Evolutionary conservation across 768 basidiomycete species (phyloP), one percentile per base, ranked within the genome.

Genomic region (Dictyophora rubrovolvata): DNA sequence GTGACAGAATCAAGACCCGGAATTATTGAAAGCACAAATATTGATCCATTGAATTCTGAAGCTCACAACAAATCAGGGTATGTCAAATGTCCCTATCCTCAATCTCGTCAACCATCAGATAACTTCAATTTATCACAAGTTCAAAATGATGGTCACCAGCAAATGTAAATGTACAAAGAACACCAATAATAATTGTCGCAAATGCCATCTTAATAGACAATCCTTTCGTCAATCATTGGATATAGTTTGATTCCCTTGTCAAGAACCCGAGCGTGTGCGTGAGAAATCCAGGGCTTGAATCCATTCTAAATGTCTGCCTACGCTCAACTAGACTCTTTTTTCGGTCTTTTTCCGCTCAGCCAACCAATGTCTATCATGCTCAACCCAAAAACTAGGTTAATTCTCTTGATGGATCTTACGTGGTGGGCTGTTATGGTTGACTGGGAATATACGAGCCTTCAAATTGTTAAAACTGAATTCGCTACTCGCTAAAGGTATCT

Each of bases 1-100:
- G 79, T 81, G 36, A 67, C 78, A 42, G 81, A 82, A 66, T 75
- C 73, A 14, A 74, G 73, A 1, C 79, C 82, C 6, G 80, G 81
- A 17, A 80, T 82, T 63, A 80, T 83, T 62, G 80, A 83, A 68
- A 69, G 72, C 34, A 71, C 78, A 21, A 69, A 80, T 63, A 80
- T 82, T 55, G 78, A 79, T 55, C 81, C 81, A 20, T 67, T 81
- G 64, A 73, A 74, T 42, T 42, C 42, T 42, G 42, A 42, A 42
- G 42, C 10, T 60, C 72, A 79, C 54, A 69, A 72, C 73, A 5
- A 75, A 73, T 61, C 73, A 75, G 65, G 73, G 74, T 75, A 53
- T 34, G 68, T 62, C 54, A 46, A 46, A 54, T 61, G 14, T 36
- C 22, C 18, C 37, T 36, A 23, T 20, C 28, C 52, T 37, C 48